phyloP scores from a whole-genome alignment of 2,329 filamentous ascomycete genomes.

The Colletotrichum australisinense region DNA sequence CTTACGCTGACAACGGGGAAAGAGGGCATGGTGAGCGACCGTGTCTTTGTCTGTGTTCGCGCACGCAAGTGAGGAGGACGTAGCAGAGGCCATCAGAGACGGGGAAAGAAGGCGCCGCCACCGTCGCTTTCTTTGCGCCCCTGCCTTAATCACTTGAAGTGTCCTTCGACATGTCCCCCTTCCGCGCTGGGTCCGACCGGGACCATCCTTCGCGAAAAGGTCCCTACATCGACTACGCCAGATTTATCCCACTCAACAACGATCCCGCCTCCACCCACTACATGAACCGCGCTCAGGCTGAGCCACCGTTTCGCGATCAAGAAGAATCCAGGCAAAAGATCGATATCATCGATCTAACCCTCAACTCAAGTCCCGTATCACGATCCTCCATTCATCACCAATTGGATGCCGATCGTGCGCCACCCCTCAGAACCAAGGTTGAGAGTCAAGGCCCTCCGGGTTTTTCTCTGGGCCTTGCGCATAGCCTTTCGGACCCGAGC shows the following conservation, averaged over 20 bases:
- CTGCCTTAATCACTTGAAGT: not conserved
- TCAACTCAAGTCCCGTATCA: conserved; percentile 20
- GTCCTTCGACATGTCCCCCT: conserved; percentile 25
- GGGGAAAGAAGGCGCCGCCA: not conserved
- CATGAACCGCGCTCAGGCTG: not conserved
- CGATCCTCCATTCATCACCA: not conserved
- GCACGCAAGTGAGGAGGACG: conserved; percentile 32
- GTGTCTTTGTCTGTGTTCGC: conserved; percentile 34
- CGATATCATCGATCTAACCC: conserved; percentile 25
- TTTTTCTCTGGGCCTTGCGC: conserved; percentile 19
- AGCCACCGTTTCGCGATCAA: not conserved
- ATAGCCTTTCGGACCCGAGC: conserved; percentile 27
- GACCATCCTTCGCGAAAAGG: conserved; percentile 22
- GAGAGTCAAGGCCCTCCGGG: conserved; percentile 7
- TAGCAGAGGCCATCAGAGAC: conserved; percentile 1
- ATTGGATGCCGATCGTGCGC: conserved; percentile 22
- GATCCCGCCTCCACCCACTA: conserved; percentile 9
- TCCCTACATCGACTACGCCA: conserved; percentile 21
- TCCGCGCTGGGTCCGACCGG: conserved; percentile 29
- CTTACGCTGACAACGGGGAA: conserved; percentile 28
- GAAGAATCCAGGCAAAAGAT: not conserved
- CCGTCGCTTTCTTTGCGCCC: conserved; percentile 5
- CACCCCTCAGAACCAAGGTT: conserved; percentile 9
- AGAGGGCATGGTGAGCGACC: conserved; percentile 34
- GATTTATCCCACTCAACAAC: conserved; percentile 5